Percentiles rank a stretch among this genome's conserved stretches.
phyloP scores from a whole-genome alignment of 495 filamentous ascomycete species.

The Penicillium atrosanguineum region DNA sequence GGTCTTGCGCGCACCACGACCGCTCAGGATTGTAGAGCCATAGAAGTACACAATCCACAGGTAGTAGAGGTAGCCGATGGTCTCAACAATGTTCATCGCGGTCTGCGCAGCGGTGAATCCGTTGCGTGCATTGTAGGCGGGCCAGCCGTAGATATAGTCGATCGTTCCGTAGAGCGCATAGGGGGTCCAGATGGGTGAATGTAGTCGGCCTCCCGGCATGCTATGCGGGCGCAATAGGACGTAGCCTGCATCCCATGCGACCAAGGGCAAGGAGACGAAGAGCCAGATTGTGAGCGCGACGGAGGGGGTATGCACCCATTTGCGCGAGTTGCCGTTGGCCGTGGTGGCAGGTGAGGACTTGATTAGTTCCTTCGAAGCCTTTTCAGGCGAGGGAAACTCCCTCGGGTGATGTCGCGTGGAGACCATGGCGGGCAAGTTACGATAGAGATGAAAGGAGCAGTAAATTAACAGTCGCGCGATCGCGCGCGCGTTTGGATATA shows the following conservation, averaged over 20 bases:
- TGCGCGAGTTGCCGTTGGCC: conserved; percentile 29
- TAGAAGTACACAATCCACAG: conserved; percentile 56
- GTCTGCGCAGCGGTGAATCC: conserved; percentile 82
- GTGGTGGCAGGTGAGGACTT: conserved; percentile 30
- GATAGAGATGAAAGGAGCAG: not conserved
- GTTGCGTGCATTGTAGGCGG: conserved; percentile 65
- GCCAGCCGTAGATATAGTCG: conserved; percentile 83
- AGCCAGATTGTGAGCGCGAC: conserved; percentile 71
- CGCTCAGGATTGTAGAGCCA: conserved; percentile 35
- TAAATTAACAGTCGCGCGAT: not conserved
- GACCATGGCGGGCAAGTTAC: conserved; percentile 37
- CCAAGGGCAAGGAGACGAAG: conserved; percentile 70
- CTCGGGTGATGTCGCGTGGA: conserved; percentile 51
- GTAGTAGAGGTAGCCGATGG: conserved; percentile 66
- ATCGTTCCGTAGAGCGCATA: conserved; percentile 80
- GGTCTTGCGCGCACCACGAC: conserved; percentile 32
- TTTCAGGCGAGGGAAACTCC: conserved; percentile 42
- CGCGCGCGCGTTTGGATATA: not conserved
- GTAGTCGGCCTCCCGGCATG: conserved; percentile 76
- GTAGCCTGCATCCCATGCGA: conserved; percentile 82
- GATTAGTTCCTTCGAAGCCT: conserved; percentile 20
- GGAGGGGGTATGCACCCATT: conserved; percentile 67
- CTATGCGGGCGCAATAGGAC: conserved; percentile 77
- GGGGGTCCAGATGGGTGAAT: conserved; percentile 72
- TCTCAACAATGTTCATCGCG: conserved; percentile 72